Conservation (phyloP, 2,329 filamentous ascomycete genomes). For the Fusarium brachygibbosum region DNA sequence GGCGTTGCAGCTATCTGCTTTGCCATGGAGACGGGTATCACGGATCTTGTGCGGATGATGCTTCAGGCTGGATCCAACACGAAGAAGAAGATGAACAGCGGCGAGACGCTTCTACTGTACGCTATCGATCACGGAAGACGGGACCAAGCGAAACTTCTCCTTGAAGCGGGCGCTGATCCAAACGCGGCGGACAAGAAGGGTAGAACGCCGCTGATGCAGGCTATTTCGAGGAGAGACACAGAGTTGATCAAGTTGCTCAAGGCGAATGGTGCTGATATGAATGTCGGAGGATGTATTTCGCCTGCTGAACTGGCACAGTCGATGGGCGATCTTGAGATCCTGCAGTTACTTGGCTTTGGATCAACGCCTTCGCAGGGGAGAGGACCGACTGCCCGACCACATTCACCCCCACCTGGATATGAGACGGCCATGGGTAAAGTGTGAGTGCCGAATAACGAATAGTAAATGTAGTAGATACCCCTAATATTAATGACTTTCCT, state of each 20-base stretch:
- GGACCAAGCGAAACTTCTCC: constrained; percentile 47
- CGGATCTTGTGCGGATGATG: constrained; percentile 48
- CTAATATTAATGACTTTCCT: constrained; percentile 24
- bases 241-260: constrained; percentile 50
- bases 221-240: constrained; percentile 48
- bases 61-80: constrained; percentile 49
- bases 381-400: constrained; percentile 11
- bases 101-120: constrained; percentile 52
- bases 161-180: constrained; percentile 53
- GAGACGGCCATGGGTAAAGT: constrained; percentile 30
- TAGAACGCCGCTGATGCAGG: constrained; percentile 53
- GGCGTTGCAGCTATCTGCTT: constrained; percentile 43
- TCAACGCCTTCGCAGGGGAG: constrained; percentile 5
- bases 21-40: constrained; percentile 45
- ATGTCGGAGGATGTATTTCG: constrained; percentile 34
- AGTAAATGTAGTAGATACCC: constrained; percentile 16
- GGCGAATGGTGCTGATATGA: constrained; percentile 48
- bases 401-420: constrained; percentile 46
- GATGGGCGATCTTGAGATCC: constrained; percentile 47
- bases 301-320: constrained; percentile 46
- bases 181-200: constrained; percentile 52
- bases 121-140: constrained; percentile 46
- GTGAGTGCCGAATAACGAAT: constrained; percentile 9
- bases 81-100: constrained; percentile 47
- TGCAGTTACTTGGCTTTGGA: constrained; percentile 44